Base-by-base conservation (phyloP, 2,329 filamentous ascomycete genomes). In the Xylaria sp. region DNA sequence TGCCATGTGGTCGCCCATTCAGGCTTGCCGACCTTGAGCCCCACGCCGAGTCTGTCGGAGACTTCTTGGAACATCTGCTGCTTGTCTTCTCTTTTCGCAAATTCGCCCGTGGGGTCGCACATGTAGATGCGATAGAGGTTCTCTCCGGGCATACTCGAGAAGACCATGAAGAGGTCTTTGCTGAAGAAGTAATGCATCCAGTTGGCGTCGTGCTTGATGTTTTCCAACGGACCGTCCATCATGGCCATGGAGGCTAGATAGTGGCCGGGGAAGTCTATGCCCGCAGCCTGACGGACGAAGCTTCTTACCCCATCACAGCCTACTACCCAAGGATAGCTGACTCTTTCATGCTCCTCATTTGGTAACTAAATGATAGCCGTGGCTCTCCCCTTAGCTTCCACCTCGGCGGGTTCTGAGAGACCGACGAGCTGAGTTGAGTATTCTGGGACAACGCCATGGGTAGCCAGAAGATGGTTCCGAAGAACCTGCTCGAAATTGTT, bases 271-370 rank as follows among this genome's bases (percentile, higher is more conserved):
- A 53, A 53, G 23, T 53, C 50, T 31, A 53, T 53, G 2, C 50
- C 50, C 12, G 50, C 50, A 28, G 50, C 50, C 15, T 19, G 9
- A 14, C 50, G 50, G 15, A 53, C 50, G 9, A 53, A 53, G 37
- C 50, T 53, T n/a, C 17, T 53, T 2, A 31, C 35, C 3, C 50
- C 50, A 14, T 53, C 50, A n/a, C 35, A 40, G 7, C 50, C 50
- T 12, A 53, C 37, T 42, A 53, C 50, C 50, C 50, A 53, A 31
- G 50, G 50, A 31, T 53, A 53, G 35, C 50, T 53, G 50, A 53
- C 21, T 2, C 17, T 42, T 9, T 53, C 50, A 25, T 2, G n/a
- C 7, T 19, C 15, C 9, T 37, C 50, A 42, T 42, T 11, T 4
- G 50, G 50, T 14, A 53, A 15, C 23, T 53, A 37, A n/a, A 53